Evolutionary conservation across 129 eudicot genomes (phyloP).

Genomic region (Chrysanthemum lavandulifolium): DNA sequence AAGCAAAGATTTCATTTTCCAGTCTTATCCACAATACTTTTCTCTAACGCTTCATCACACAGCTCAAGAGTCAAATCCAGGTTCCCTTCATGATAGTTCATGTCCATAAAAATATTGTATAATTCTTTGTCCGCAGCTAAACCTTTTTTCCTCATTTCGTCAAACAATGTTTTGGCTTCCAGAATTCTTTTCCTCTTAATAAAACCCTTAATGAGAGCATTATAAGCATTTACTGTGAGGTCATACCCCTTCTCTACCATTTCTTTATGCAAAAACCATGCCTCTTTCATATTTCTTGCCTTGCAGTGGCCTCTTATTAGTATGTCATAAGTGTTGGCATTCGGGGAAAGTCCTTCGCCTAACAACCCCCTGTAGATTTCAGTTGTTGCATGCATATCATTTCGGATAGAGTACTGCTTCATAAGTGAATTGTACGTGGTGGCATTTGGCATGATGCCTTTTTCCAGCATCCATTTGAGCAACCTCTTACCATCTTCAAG

Average conservation of each 20-base stretch:
- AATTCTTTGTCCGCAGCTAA: conserved; percentile 58
- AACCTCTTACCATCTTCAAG: conserved; percentile 76
- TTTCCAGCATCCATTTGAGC: conserved; percentile 95
- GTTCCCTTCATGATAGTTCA: conserved; percentile 71
- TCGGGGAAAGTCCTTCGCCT: conserved; percentile 53
- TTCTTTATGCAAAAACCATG: conserved; percentile 82
- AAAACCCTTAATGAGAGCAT: conserved; percentile 77
- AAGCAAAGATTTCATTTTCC: conserved; percentile 29
- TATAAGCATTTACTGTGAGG: conserved; percentile 54
- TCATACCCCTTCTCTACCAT: conserved; percentile 66
- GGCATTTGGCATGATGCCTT: conserved; percentile 70
- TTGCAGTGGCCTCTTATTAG: conserved; percentile 86
- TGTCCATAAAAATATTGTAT: conserved; percentile 56
- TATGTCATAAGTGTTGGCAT: conserved; percentile 72
- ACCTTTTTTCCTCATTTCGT: conserved; percentile 79
- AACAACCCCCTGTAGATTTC: conserved; percentile 69
- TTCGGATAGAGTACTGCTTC: conserved; percentile 78
- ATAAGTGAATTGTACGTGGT: conserved; percentile 83
- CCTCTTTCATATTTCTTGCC: conserved; percentile 96
- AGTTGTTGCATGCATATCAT: conserved; percentile 72
- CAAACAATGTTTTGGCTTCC: conserved; percentile 77
- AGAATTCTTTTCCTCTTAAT: conserved; percentile 63
- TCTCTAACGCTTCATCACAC: conserved; percentile 81
- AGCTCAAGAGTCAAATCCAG: conserved; percentile 69
- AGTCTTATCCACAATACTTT: conserved; percentile 41